Conservation (phyloP, 2,329 filamentous ascomycete species). For the Hypomyces perniciosus region DNA sequence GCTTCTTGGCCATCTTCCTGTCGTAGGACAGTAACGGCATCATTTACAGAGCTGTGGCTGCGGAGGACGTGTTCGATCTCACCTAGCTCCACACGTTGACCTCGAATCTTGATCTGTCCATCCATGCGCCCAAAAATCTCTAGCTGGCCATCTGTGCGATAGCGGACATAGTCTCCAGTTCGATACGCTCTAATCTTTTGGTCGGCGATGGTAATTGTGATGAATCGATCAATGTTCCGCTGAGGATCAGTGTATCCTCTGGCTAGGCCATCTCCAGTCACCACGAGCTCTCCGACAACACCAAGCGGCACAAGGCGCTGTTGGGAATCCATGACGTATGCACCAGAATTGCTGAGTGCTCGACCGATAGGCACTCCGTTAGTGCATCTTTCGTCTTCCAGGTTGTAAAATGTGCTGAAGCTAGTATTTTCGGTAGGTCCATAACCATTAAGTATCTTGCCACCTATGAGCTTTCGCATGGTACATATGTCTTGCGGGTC, state of each 20-base stretch:
- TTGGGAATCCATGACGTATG: constrained; percentile 14
- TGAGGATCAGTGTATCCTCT: constrained; percentile 17
- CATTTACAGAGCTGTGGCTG: constrained; percentile 10
- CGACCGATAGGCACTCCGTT: constrained; percentile 20
- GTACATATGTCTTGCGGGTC: constrained; percentile 10
- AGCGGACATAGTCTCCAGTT: constrained; percentile 23
- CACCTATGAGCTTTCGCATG: background rate
- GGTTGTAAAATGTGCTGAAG: constrained; percentile 13
- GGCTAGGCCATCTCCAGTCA: constrained; percentile 19
- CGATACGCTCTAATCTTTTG: constrained; percentile 16
- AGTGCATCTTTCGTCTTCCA: background rate
- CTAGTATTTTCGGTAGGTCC: constrained; percentile 21
- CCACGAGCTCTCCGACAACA: constrained; percentile 21
- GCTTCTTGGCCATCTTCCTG: constrained; percentile 4
- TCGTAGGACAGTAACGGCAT: constrained; percentile 16
- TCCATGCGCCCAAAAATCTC: constrained; percentile 26
- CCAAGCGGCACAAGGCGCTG: constrained; percentile 17
- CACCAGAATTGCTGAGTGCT: constrained; percentile 18
- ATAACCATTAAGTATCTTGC: constrained; percentile 16
- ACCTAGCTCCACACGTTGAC: constrained; percentile 24
- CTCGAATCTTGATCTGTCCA: constrained; percentile 20
- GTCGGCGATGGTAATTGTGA: constrained; percentile 10
- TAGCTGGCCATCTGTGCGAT: constrained; percentile 18
- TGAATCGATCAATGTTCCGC: constrained; percentile 14
- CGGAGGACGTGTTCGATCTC: constrained; percentile 23